Percentiles rank a stretch among this genome's conserved stretches.
phyloP scores from a whole-genome alignment of 352 stramenopile species.

The Pythium phragmitis region DNA sequence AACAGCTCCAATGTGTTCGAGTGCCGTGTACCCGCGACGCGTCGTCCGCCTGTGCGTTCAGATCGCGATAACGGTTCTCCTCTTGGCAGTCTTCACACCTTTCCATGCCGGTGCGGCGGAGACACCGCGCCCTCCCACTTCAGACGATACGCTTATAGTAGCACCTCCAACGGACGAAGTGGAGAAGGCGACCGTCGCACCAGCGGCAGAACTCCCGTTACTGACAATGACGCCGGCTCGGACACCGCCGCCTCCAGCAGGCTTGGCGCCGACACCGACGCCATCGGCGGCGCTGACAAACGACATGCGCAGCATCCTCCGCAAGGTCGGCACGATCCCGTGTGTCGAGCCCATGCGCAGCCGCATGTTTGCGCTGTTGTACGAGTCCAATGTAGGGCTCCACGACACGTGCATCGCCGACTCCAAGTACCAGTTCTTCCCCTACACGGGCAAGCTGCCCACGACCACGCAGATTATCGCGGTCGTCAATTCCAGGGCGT shows the following conservation, averaged over 20 bases:
- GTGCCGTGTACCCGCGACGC: no score
- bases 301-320: conserved; percentile 24
- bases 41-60: no score
- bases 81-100: no score
- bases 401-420: conserved; percentile 21
- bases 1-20: no score
- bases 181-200: no score
- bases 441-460: conserved; percentile 49
- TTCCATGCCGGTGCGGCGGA: no score
- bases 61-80: no score
- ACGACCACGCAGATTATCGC: conserved; percentile 37
- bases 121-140: no score
- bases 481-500: conserved; percentile 42
- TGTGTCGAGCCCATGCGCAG: conserved; percentile 10
- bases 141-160: no score
- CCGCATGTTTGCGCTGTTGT: conserved; percentile 22
- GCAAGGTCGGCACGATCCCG: conserved; percentile 14
- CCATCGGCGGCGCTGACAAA: conserved; percentile 12
- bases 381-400: conserved; percentile 20
- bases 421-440: conserved; percentile 60
- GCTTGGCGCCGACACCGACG: neutral
- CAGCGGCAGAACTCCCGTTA: neutral
- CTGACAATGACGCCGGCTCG: neutral
- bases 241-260: neutral
- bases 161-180: no score